phyloP scores from a whole-genome alignment of 2,329 filamentous ascomycete species.

The Microdochium trichocladiopsis region DNA sequence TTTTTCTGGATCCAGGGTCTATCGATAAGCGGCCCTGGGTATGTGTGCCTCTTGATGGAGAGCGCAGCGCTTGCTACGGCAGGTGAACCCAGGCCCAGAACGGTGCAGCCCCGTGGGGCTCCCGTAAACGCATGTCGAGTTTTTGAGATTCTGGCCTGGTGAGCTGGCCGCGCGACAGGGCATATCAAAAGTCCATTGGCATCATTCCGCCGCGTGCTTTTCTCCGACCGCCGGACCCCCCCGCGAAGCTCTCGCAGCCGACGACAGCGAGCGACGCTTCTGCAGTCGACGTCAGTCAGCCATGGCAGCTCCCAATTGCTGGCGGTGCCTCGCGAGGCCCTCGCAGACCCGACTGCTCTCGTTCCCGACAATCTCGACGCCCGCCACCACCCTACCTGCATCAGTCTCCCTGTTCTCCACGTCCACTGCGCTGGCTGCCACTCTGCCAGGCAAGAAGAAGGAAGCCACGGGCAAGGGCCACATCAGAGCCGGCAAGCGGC shows the following conservation, averaged over 20 bases:
- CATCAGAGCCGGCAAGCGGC: constrained; percentile 28
- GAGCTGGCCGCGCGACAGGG: background rate
- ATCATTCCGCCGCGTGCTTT: background rate
- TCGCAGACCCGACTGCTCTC: constrained; percentile 3
- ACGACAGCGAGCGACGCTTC: background rate
- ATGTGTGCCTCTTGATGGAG: too few relatives aligned
- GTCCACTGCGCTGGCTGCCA: constrained; percentile 26
- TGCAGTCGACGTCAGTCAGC: constrained; percentile 3
- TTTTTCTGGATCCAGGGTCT: constrained; percentile 1
- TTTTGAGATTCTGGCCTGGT: background rate
- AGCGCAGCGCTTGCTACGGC: too few relatives aligned
- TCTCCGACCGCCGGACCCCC: background rate
- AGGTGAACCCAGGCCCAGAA: too few relatives aligned
- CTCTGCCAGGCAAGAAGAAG: background rate
- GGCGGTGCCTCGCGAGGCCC: constrained; percentile 49
- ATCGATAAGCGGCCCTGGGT: constrained; percentile 10
- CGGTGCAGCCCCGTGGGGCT: background rate
- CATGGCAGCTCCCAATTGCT: constrained; percentile 52
- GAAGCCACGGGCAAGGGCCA: constrained; percentile 10
- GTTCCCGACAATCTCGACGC: constrained; percentile 23
- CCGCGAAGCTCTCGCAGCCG: background rate
- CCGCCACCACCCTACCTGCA: constrained; percentile 15
- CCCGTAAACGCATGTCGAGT: background rate
- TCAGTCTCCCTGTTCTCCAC: constrained; percentile 36
- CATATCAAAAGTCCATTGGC: background rate